Evolutionary conservation across 2,329 filamentous ascomycete species (phyloP).

Genomic region (Colletotrichum simmondsii): DNA sequence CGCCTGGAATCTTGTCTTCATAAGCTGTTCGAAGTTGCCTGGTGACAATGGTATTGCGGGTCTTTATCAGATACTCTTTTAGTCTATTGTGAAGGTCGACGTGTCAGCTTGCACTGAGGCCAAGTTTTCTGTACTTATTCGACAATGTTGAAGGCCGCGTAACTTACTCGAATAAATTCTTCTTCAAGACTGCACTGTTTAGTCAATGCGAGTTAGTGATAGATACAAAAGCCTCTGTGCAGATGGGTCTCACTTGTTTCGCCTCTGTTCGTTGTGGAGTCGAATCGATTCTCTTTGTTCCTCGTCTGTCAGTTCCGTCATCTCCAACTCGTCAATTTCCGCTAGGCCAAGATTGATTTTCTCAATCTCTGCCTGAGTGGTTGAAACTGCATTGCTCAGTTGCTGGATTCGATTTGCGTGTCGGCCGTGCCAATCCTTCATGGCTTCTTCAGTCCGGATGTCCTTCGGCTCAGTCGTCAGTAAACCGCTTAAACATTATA

Average conservation of each 20-base stretch:
- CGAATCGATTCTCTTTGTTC: conserved; percentile 11
- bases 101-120: not conserved
- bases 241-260: too few relatives aligned
- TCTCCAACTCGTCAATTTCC: conserved; percentile 31
- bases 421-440: conserved; percentile 43
- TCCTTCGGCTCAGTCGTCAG: conserved; percentile 37
- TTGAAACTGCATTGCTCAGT: conserved; percentile 32
- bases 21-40: conserved; percentile 44
- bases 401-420: conserved; percentile 35
- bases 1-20: conserved; percentile 35
- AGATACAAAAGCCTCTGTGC: too few relatives aligned
- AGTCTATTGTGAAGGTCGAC: conserved; percentile 38
- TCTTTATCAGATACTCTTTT: conserved; percentile 46
- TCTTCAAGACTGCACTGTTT: too few relatives aligned
- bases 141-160: too few relatives aligned
- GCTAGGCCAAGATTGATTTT: conserved; percentile 32
- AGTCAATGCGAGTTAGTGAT: too few relatives aligned
- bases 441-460: conserved; percentile 45
- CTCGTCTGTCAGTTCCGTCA: conserved; percentile 13
- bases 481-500: too few relatives aligned
- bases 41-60: conserved; percentile 50
- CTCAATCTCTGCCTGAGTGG: conserved; percentile 8
- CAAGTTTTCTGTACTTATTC: conserved; percentile 5
- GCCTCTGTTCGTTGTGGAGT: not conserved
- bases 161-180: too few relatives aligned